These are phyloP conservation scores for Phycomyces blakesleeanus DNA, from an alignment of 192 early-diverging fungal genomes.

Conservation along the genomic window DNA sequence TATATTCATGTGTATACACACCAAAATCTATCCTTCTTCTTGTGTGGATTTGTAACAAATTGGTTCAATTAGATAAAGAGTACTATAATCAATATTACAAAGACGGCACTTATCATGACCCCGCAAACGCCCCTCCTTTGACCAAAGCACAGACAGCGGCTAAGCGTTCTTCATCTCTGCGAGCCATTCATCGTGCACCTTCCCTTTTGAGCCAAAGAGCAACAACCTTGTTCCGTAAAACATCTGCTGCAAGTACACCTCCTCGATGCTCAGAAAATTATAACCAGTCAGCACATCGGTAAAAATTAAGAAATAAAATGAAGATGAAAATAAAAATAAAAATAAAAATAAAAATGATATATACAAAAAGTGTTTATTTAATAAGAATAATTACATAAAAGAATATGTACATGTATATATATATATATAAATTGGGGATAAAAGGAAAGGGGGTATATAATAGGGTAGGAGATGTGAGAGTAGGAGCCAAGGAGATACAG, in stretches of 20 bases:
- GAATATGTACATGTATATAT: too few relatives aligned
- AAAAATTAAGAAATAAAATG: background rate
- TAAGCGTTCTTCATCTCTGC: background rate
- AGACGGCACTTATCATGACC: conserved; percentile 8
- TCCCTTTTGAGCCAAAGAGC: conserved; percentile 1
- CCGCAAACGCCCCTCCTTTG: background rate
- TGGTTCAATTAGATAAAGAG: conserved; percentile 1
- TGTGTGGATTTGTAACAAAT: too few relatives aligned
- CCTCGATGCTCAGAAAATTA: conserved; percentile 25
- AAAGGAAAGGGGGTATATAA: too few relatives aligned
- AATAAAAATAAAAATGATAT: background rate
- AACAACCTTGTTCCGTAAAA: background rate
- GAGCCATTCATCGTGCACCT: background rate
- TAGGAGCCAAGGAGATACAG: too few relatives aligned
- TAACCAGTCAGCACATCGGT: conserved; percentile 5
- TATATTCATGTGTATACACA: background rate
- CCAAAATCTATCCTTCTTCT: too few relatives aligned
- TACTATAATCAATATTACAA: conserved; percentile 16
- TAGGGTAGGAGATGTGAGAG: too few relatives aligned
- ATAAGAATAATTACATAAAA: too few relatives aligned
- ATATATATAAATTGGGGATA: too few relatives aligned
- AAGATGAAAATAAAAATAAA: too few relatives aligned
- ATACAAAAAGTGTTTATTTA: background rate
- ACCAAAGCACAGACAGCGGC: background rate
- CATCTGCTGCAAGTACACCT: conserved; percentile 3